Conservation (phyloP, 73 alveolate genomes). For the Paramecium caudatum region DNA sequence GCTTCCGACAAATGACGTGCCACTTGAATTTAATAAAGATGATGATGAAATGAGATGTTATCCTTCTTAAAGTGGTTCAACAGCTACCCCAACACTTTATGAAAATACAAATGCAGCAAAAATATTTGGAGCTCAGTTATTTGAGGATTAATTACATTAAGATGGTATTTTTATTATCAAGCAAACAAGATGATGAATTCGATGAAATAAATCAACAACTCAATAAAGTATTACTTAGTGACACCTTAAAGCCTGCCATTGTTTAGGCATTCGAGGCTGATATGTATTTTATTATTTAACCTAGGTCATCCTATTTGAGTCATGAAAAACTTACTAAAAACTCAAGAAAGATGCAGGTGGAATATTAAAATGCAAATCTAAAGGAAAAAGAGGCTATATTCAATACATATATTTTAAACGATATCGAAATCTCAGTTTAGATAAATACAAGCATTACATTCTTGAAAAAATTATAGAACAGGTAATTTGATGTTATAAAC, state of each 20-base stretch:
- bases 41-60: conserved; percentile 37
- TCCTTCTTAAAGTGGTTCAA: conserved; percentile 53
- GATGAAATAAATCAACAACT: conserved; percentile 29
- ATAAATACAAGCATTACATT: conserved; percentile 70
- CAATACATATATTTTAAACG: conserved; percentile 44
- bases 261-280: conserved; percentile 53
- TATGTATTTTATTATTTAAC: conserved; percentile 29
- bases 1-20: too few species aligned
- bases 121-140: neutral
- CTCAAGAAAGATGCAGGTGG: conserved; percentile 70
- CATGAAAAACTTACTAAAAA: conserved; percentile 68
- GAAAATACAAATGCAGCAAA: neutral
- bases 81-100: conserved; percentile 26
- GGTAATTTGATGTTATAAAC: conserved; percentile 16
- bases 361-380: conserved; percentile 69
- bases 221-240: conserved; percentile 26
- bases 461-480: conserved; percentile 56
- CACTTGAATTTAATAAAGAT: conserved; percentile 27
- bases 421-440: conserved; percentile 64
- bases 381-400: conserved; percentile 54
- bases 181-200: conserved; percentile 48
- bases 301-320: conserved; percentile 55
- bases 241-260: conserved; percentile 23
- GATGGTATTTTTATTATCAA: neutral
- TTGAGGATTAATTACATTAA: conserved; percentile 21